Evolutionary conservation across 352 stramenopile genomes (phyloP), one percentile per base, ranked within the genome.

Genomic region (Phytophthora ramorum): DNA sequence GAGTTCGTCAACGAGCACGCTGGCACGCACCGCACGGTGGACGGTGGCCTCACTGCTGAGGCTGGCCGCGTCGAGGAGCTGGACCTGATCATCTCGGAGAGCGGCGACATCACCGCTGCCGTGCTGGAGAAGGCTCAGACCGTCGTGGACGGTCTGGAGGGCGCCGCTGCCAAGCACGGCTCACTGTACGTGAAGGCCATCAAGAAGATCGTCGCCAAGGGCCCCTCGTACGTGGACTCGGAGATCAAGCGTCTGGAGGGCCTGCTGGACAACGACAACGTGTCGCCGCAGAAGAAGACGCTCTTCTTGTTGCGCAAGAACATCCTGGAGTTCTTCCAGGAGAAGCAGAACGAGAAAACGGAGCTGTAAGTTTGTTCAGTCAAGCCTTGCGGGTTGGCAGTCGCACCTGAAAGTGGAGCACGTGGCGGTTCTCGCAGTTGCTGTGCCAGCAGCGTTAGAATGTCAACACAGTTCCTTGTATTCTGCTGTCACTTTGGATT

Each of bases 1-100:
- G 73, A 91, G 24, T 98, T 97, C 47, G 75, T 98, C 43, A 98
- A 98, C 73, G 84, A 95, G 52, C 90, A 97, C 63, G 90, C 91
- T 28, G 89, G 90, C 34, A 97, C 86, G 52, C 78, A 93, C 67
- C 89, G 90, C 49, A 91, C 81, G 20, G 70, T 69, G n/a, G 76
- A 94, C 19, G 92, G 92, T 16, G 78, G 73, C n/a, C 86, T 98
- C 46, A 76, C 75, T 28, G 28, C 73, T 14, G 78, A 85, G 32
- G 92, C 92, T 54, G 92, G 92, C 9, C 87, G 89, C 47, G 71
- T 98, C 7, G 73, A 94, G 58, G 73, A 87, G 70, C 72, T 98
- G 17, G 92, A 97, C 59, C 74, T 89, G 43, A 91, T 95, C 65
- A 80, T 97, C 68, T 87, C 79, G 53, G 76, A 80, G 44, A 90